A percentile compares a stretch with the other conserved stretches of the same genome.
Conservation (phyloP, 2,329 filamentous ascomycete species). For the Ophiostoma fasciatum region DNA sequence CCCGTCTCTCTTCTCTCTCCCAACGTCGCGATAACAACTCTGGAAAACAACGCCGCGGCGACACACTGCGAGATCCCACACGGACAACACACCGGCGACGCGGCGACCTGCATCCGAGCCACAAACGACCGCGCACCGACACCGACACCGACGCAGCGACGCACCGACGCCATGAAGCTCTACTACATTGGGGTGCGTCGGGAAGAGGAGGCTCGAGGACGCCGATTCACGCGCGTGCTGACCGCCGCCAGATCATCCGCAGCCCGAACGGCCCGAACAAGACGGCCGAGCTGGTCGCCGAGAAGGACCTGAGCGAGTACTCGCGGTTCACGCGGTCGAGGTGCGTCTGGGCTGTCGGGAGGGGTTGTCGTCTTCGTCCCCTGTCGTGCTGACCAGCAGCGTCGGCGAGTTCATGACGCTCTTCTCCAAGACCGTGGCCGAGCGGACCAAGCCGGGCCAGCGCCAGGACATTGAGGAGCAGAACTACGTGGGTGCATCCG, state of each 20-base stretch:
- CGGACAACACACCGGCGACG: too few relatives aligned
- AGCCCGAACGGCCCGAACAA: conserved; percentile 35
- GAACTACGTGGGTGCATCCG: conserved; percentile 21
- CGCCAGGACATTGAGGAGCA: conserved; percentile 77
- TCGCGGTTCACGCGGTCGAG: conserved; percentile 64
- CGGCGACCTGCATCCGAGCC: too few relatives aligned
- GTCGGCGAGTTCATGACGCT: conserved; percentile 46
- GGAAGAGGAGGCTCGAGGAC: neutral
- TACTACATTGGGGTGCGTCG: conserved; percentile 68
- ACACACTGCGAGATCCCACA: too few relatives aligned
- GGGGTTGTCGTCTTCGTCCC: too few relatives aligned
- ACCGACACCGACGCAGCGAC: too few relatives aligned
- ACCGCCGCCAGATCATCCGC: conserved; percentile 51
- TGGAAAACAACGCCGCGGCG: too few relatives aligned
- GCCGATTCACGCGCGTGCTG: conserved; percentile 8
- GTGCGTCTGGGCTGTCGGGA: conserved; percentile 28
- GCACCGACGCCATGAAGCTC: conserved; percentile 75
- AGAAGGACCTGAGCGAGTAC: conserved; percentile 65
- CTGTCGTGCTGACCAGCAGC: too few relatives aligned
- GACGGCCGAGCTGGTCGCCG: conserved; percentile 25
- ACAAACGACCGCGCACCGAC: too few relatives aligned
- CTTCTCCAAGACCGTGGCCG: conserved; percentile 76
- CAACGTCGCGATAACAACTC: too few relatives aligned
- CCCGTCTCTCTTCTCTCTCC: too few relatives aligned
- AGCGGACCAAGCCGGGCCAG: conserved; percentile 57